Percentiles rank a stretch among this genome's conserved stretches.
phyloP scores from a whole-genome alignment of 2,329 filamentous ascomycete species.

The Epichloe sp. region DNA sequence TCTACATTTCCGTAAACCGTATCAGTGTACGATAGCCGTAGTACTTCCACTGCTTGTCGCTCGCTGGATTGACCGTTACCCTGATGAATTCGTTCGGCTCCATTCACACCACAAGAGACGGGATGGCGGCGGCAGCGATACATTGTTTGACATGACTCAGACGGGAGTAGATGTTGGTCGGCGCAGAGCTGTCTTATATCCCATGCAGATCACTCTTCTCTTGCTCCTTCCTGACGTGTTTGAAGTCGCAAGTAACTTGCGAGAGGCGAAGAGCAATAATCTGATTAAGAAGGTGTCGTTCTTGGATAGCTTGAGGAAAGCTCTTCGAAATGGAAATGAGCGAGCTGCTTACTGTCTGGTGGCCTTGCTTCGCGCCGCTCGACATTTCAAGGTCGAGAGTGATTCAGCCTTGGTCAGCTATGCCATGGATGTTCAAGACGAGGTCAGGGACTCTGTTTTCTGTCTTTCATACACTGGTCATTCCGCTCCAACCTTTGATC shows the following conservation, averaged over 20 bases:
- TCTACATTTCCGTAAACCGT: slow-evolving; percentile 49
- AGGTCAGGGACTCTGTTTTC: slow-evolving; percentile 53
- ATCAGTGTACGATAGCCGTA: slow-evolving; percentile 50
- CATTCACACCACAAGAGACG: slow-evolving; percentile 47
- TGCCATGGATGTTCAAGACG: slow-evolving; percentile 56
- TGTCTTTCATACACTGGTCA: slow-evolving; percentile 33
- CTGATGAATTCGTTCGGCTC: slow-evolving; percentile 50
- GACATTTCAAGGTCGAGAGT: slow-evolving; percentile 49
- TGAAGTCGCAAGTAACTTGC: slow-evolving; percentile 54
- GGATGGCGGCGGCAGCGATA: slow-evolving; percentile 53
- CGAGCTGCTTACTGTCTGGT: slow-evolving; percentile 55
- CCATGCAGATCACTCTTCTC: slow-evolving; percentile 48
- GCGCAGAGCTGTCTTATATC: slow-evolving; percentile 42
- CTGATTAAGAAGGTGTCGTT: slow-evolving; percentile 55
- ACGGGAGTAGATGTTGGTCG: slow-evolving; percentile 45
- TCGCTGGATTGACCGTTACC: slow-evolving; percentile 53
- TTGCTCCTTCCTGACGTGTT: slow-evolving; percentile 57
- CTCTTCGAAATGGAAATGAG: slow-evolving; percentile 50
- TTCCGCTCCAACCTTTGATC: slow-evolving; percentile 42
- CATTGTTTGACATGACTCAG: slow-evolving; percentile 56
- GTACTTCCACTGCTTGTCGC: slow-evolving; percentile 50
- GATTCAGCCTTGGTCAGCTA: slow-evolving; percentile 54
- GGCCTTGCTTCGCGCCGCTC: slow-evolving; percentile 46
- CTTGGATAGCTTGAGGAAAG: slow-evolving; percentile 49
- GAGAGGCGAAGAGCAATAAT: slow-evolving; percentile 47